A percentile compares a stretch with the other conserved stretches of the same genome.
Conservation (phyloP, 2,329 filamentous ascomycete genomes). For the Penicillium hordei region DNA sequence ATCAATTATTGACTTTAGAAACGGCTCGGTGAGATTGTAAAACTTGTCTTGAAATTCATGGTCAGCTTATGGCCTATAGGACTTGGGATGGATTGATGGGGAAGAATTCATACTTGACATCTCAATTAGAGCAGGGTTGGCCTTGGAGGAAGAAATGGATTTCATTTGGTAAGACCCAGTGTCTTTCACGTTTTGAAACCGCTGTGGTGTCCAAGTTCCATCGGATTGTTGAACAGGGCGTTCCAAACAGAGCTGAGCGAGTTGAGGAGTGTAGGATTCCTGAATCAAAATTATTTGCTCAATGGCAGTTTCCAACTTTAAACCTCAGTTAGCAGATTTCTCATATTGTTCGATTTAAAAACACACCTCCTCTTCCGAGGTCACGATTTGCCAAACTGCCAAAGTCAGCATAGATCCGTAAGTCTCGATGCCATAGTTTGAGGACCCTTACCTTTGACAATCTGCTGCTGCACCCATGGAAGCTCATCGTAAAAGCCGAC, state of each 20-base stretch:
- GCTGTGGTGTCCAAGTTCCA: slow-evolving; percentile 14
- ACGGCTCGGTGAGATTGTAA: slow-evolving; percentile 30
- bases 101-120: slow-evolving; percentile 15
- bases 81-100: no score
- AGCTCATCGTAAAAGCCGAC: slow-evolving; percentile 18
- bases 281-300: slow-evolving; percentile 14
- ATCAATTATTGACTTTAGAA: slow-evolving; percentile 23
- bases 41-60: slow-evolving; percentile 25
- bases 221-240: slow-evolving; percentile 13
- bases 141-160: background rate
- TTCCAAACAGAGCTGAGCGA: slow-evolving; percentile 3
- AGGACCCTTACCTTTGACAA: slow-evolving; percentile 18
- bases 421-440: background rate
- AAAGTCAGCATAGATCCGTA: background rate
- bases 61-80: background rate
- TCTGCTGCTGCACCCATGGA: slow-evolving; percentile 18
- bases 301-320: slow-evolving; percentile 10
- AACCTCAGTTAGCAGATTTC: background rate
- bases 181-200: background rate
- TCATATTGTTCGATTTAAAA: no score
- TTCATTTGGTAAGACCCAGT: background rate
- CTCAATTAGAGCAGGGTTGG: slow-evolving; percentile 10
- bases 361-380: slow-evolving; percentile 6
- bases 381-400: slow-evolving; percentile 14
- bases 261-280: slow-evolving; percentile 1